A percentile compares a stretch with the other conserved stretches of the same genome.
Conservation (phyloP, 768 basidiomycete species). For the Russula virescens region DNA sequence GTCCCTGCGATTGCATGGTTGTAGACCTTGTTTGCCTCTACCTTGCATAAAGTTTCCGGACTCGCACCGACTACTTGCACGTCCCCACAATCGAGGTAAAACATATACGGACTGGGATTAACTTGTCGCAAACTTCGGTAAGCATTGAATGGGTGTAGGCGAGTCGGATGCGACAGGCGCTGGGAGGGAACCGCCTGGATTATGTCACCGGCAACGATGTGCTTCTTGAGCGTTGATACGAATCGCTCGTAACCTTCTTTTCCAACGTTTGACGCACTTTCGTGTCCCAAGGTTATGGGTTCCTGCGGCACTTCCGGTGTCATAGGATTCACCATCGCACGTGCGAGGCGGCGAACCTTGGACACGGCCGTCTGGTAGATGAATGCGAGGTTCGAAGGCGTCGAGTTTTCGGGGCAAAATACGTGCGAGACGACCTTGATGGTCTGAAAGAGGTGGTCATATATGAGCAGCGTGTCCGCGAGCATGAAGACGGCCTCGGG, state of each 20-base stretch:
- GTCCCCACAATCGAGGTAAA: constrained; percentile 91
- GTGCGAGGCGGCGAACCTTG: constrained; percentile 78
- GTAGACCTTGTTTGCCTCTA: constrained; percentile 84
- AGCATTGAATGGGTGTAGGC: constrained; percentile 94
- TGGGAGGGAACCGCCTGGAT: constrained; percentile 99
- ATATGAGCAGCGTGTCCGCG: constrained; percentile 90
- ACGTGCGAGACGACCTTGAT: constrained; percentile 96
- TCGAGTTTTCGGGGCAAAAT: constrained; percentile 69
- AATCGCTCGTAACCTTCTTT: constrained; percentile 87
- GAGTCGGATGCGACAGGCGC: constrained; percentile 76
- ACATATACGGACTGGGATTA: constrained; percentile 99
- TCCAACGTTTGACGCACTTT: constrained; percentile 85
- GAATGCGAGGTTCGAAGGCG: constrained; percentile 63
- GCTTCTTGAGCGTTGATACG: constrained; percentile 88
- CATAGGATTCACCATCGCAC: constrained; percentile 45
- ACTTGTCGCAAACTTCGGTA: constrained; percentile 90
- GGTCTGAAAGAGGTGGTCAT: constrained; percentile 94
- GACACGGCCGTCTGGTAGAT: constrained; percentile 85
- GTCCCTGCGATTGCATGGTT: constrained; percentile 99
- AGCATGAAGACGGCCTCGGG: constrained; percentile 98
- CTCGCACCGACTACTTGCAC: constrained; percentile 96
- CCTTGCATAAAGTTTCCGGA: constrained; percentile 96
- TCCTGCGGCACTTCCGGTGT: constrained; percentile 66
- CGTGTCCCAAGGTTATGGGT: constrained; percentile 56
- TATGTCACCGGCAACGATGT: constrained; percentile 94